These are phyloP conservation scores for Neophaeococcomyces mojaviensis DNA, from an alignment of 2,329 filamentous ascomycete species.

Conservation along the genomic window DNA sequence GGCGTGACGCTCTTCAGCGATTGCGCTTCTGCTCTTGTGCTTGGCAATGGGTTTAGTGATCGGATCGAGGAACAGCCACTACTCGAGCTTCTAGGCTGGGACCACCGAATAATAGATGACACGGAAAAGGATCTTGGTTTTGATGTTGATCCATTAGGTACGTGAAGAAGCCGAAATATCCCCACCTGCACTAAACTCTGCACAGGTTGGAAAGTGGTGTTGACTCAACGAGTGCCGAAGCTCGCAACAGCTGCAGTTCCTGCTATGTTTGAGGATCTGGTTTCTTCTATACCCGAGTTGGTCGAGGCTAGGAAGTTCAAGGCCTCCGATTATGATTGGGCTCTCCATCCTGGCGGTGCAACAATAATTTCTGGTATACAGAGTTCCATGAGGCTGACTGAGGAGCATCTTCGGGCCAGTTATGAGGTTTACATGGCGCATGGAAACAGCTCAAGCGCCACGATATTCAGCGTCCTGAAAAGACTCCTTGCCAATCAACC, in stretches of 20 bases:
- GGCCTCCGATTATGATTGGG: slow-evolving; percentile 62
- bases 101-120: slow-evolving; percentile 54
- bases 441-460: slow-evolving; percentile 62
- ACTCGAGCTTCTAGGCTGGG: slow-evolving; percentile 60
- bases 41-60: slow-evolving; percentile 52
- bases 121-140: slow-evolving; percentile 59
- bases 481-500: slow-evolving; percentile 42
- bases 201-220: slow-evolving; percentile 58
- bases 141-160: slow-evolving; percentile 55
- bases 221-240: slow-evolving; percentile 55
- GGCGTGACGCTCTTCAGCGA: slow-evolving; percentile 62
- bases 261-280: slow-evolving; percentile 49
- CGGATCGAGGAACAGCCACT: slow-evolving; percentile 28
- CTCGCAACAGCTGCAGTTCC: slow-evolving; percentile 46
- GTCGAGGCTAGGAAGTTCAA: slow-evolving; percentile 30
- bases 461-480: slow-evolving; percentile 61
- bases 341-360: slow-evolving; percentile 62
- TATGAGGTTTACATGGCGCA: slow-evolving; percentile 61
- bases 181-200: no score
- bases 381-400: slow-evolving; percentile 47
- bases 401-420: slow-evolving; percentile 61
- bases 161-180: slow-evolving; percentile 22
- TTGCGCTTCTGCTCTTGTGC: slow-evolving; percentile 57
- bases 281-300: slow-evolving; percentile 38
- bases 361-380: slow-evolving; percentile 60